These are phyloP conservation scores for Beauveria bassiana DNA, from an alignment of 2,329 filamentous ascomycete species.

Conservation along the genomic window DNA sequence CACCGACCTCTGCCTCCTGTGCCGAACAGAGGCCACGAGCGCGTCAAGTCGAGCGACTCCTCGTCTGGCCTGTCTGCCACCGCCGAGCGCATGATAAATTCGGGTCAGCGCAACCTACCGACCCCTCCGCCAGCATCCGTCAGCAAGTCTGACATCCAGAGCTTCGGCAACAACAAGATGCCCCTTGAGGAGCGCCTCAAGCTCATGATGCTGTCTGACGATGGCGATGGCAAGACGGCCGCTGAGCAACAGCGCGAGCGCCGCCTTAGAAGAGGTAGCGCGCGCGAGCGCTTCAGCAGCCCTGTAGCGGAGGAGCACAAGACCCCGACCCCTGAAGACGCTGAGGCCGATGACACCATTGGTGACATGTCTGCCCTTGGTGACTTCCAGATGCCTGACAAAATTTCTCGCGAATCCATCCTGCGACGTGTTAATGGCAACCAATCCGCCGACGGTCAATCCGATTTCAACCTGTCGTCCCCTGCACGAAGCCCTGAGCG, in stretches of 20 bases:
- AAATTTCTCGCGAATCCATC: conserved; percentile 90
- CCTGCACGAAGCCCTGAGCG: conserved; percentile 50
- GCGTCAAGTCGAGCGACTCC: conserved; percentile 36
- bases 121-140: conserved; percentile 60
- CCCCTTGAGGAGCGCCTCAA: conserved; percentile 78
- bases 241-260: conserved; percentile 61
- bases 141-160: conserved; percentile 71
- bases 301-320: conserved; percentile 26
- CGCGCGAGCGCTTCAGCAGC: conserved; percentile 43
- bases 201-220: conserved; percentile 79
- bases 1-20: conserved; percentile 81
- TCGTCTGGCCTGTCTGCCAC: conserved; percentile 60
- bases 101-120: conserved; percentile 58
- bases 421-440: conserved; percentile 74
- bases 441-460: conserved; percentile 45
- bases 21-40: conserved; percentile 43
- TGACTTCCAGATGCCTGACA: conserved; percentile 61
- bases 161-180: conserved; percentile 68
- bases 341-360: conserved; percentile 51
- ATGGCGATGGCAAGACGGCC: conserved; percentile 47
- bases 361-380: conserved; percentile 53
- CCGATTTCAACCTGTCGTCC: conserved; percentile 58
- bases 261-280: conserved; percentile 55
- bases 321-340: conserved; percentile 24
- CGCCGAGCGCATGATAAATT: conserved; percentile 61